Percentiles rank a stretch among this genome's conserved stretches.
Evolutionary conservation across 108 stramenopile genomes (phyloP).

Genomic region (Aurantiochytrium sp.): DNA sequence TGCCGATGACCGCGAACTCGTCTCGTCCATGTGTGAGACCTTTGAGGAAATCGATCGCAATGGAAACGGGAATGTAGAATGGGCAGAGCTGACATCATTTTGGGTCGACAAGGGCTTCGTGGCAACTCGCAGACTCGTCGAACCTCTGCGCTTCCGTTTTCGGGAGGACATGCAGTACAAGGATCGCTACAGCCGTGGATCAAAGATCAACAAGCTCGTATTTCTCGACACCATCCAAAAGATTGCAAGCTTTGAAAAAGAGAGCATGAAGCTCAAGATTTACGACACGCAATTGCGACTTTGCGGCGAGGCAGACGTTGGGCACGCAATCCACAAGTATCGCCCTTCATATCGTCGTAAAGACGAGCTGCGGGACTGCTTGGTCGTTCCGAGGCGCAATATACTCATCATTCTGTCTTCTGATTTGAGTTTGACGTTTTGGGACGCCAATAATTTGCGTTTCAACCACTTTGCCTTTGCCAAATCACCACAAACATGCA

Average conservation of each 20-base stretch:
- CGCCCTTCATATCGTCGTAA: neutral
- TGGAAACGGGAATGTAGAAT: neutral
- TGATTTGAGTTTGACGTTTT: neutral
- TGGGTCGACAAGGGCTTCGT: neutral
- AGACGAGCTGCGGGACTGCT: neutral
- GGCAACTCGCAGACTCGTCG: neutral
- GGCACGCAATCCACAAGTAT: neutral
- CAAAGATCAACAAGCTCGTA: neutral
- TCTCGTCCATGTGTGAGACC: neutral
- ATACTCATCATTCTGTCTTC: neutral
- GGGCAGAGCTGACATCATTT: neutral
- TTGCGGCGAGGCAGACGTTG: neutral
- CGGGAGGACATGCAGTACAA: constrained; percentile 12
- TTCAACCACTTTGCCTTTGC: neutral
- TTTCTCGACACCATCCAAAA: neutral
- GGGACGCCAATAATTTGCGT: neutral
- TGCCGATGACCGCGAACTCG: neutral
- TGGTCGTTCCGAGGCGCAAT: neutral
- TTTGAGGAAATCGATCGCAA: constrained; percentile 1
- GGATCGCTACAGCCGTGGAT: neutral
- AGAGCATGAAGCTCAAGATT: neutral
- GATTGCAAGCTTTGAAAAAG: neutral
- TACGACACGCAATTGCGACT: neutral
- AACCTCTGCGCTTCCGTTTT: neutral
- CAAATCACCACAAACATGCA: neutral